Percentiles rank a stretch among this genome's conserved stretches.
Evolutionary conservation across 1,139 yeast genomes (phyloP).

Genomic region (Debaryomyces fabryi): DNA sequence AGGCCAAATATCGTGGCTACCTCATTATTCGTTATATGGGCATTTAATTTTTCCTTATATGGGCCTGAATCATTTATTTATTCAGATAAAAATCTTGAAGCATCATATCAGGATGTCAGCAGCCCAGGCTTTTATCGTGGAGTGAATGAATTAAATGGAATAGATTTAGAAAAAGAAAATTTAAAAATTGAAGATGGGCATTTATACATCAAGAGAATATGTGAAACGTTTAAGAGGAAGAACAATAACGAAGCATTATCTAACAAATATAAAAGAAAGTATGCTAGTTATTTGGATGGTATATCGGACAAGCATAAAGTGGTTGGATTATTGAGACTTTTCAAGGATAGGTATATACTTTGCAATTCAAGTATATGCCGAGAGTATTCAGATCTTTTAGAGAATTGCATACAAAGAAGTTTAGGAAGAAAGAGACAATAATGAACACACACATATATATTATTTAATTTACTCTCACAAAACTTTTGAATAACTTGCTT

Average conservation of each 20-base stretch:
- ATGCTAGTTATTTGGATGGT: conserved; percentile 43
- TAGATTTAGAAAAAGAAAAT: not conserved
- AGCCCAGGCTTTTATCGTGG: not conserved
- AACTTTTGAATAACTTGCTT: not conserved
- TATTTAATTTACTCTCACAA: not conserved
- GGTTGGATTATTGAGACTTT: conserved; percentile 56
- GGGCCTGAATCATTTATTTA: conserved; percentile 37
- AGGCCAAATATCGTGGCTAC: conserved; percentile 47
- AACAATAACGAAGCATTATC: conserved; percentile 28
- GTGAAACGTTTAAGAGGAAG: conserved; percentile 26
- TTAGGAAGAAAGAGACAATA: conserved; percentile 50
- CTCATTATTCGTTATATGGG: conserved; percentile 52
- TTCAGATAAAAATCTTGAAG: not conserved
- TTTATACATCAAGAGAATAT: conserved; percentile 38
- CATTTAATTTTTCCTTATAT: conserved; percentile 42
- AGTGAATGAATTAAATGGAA: not conserved
- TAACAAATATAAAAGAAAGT: conserved; percentile 26
- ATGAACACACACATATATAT: conserved; percentile 28
- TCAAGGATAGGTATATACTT: conserved; percentile 45
- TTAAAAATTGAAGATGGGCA: conserved; percentile 40
- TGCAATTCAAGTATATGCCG: conserved; percentile 64
- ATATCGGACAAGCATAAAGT: conserved; percentile 50
- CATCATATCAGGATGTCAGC: not conserved
- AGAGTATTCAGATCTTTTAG: conserved; percentile 59
- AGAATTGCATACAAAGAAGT: conserved; percentile 37